Base-by-base conservation (phyloP, 306 rosid species). In the Hylodesmum podocarpum region DNA sequence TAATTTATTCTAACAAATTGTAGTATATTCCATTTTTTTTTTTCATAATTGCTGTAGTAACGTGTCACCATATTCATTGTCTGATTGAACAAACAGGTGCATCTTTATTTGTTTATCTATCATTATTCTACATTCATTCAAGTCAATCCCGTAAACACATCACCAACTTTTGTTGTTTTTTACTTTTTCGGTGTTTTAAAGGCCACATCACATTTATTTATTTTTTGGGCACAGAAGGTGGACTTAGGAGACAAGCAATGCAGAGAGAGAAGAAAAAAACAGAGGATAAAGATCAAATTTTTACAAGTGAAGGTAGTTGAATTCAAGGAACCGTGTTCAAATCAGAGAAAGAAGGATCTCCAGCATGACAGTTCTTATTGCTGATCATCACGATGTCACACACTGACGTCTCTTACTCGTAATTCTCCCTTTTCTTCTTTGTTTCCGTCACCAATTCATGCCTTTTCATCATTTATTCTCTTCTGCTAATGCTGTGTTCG, bases 401-500 rank as follows among this genome's bases (percentile, higher is more conserved):
- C 71, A 39, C 91, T 80, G 79, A 83, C 6, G 83, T 87, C 77
- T 78, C 89, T 43, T 87, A 88, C 75, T 75, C 83, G 91, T 85
- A 12, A 22, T 46, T 72, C 58, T 69, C 27, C 13, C 3, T 69
- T 21, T 3, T 10, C 64, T 66, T 31, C 25, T 68, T 47, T 40
- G 13, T 70, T 15, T 1, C 3, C 11, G 1, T 11, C 4, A 2
- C 4, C 34, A 37, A 27, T 63, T 55, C 57, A 37, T 61, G 4
- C 63, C 63, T 34, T 34, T 11, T 55, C 15, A 55, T 55, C 16
- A 24, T 55, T 27, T 54, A n/a, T 62, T 63, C 39, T 28, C 40
- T 2, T 58, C 7, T n/a, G 37, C 16, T 11, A 15, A 1, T 79
- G 53, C 0, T 41, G 51, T 13, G 36, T 29, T 5, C 7, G 19